Conservation (phyloP, 2,329 filamentous ascomycete genomes). For the Trichophyton mentagrophytes region DNA sequence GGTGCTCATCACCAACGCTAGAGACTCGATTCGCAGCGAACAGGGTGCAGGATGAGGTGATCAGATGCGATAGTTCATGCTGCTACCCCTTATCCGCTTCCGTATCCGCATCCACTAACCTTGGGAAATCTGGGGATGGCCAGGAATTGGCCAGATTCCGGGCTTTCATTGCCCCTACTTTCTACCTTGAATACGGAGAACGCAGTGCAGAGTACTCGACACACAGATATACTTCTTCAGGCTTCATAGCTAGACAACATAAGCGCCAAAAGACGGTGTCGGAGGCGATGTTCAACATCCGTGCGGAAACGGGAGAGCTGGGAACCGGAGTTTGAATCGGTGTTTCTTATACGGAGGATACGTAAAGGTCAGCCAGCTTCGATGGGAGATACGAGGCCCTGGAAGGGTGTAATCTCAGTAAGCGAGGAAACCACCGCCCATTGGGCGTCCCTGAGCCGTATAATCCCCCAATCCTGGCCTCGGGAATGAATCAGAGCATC, state of each 20-base stretch:
- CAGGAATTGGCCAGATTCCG: background rate
- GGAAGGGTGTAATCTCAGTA: background rate
- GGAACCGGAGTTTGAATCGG: background rate
- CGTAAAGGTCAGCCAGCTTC: background rate
- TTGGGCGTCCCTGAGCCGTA: background rate
- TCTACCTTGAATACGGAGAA: background rate
- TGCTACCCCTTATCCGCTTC: background rate
- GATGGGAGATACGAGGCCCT: background rate
- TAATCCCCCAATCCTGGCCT: background rate
- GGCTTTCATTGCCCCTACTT: background rate
- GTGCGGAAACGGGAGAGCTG: background rate
- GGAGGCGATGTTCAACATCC: background rate
- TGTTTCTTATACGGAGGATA: background rate
- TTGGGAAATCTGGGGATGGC: background rate
- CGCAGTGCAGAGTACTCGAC: background rate
- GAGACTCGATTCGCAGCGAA: background rate
- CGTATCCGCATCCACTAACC: background rate
- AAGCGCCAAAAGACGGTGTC: background rate
- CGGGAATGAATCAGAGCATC: background rate
- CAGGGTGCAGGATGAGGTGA: background rate
- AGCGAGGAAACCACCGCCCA: background rate
- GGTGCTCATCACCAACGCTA: conserved; percentile 1
- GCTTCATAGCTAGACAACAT: background rate
- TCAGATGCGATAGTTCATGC: conserved; percentile 1
- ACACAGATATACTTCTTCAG: background rate